Evolutionary conservation across 352 stramenopile species (phyloP).

Genomic region (Paralagenidium karlingii): DNA sequence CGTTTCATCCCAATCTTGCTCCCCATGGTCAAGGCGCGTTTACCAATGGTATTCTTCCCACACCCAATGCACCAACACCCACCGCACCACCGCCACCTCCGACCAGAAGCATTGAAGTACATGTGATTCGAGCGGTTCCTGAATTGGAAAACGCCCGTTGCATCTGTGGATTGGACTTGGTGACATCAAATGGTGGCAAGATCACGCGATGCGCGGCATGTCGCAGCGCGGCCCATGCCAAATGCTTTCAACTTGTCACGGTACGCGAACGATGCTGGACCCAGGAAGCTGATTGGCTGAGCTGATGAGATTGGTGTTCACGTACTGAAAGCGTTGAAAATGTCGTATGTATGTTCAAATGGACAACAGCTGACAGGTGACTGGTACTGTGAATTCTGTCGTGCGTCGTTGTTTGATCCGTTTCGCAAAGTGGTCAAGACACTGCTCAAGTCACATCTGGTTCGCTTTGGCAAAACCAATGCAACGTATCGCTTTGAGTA

Average conservation of each 20-base stretch:
- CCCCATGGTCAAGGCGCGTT: no score
- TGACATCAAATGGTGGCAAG: constrained; percentile 8
- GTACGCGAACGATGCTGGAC: no score
- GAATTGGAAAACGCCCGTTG: constrained; percentile 35
- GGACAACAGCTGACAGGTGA: constrained; percentile 18
- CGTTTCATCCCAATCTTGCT: no score
- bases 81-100: no score
- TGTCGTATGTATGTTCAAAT: constrained; percentile 1
- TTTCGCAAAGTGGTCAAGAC: constrained; percentile 53
- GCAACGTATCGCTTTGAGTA: constrained; percentile 49
- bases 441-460: constrained; percentile 32
- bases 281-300: no score
- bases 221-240: constrained; percentile 46
- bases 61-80: no score
- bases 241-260: constrained; percentile 60
- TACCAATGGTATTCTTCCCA: no score
- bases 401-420: constrained; percentile 51
- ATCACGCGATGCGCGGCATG: constrained; percentile 40
- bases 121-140: no score
- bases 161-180: constrained; percentile 22
- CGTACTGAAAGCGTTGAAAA: not conserved
- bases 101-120: no score
- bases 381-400: constrained; percentile 68
- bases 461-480: constrained; percentile 42
- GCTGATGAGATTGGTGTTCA: not conserved